Conservation (phyloP, 345 rosid species). For the Aegle marmelos region DNA sequence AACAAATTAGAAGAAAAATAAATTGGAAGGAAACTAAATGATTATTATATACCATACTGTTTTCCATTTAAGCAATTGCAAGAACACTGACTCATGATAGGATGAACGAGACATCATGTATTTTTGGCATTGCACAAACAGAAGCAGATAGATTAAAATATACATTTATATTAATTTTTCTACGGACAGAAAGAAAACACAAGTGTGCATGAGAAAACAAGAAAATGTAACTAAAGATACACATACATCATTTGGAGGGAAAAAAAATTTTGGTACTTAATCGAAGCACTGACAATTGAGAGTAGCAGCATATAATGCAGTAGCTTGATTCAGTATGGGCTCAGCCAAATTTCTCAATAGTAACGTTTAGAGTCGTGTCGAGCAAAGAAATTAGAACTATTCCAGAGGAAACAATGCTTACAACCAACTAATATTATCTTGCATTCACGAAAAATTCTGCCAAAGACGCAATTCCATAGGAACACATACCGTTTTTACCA, state of each 20-base stretch:
- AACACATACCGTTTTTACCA: conserved; percentile 70
- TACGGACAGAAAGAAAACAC: background rate
- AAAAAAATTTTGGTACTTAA: background rate
- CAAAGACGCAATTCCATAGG: background rate
- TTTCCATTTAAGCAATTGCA: background rate
- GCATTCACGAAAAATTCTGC: background rate
- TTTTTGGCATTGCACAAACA: background rate
- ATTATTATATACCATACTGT: background rate
- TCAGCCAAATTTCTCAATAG: background rate
- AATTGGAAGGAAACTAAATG: background rate
- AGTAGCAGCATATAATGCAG: conserved; percentile 1
- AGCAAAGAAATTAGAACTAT: background rate
- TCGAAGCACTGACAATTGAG: background rate
- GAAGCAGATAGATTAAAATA: background rate
- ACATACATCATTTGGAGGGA: too few relatives aligned
- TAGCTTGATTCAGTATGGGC: background rate
- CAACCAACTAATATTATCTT: background rate
- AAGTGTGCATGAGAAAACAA: background rate
- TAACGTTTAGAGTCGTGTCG: background rate
- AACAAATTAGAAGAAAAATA: conserved; percentile 20
- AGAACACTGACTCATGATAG: background rate
- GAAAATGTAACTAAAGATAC: background rate
- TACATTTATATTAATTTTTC: background rate
- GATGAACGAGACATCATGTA: background rate
- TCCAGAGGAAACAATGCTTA: background rate